Evolutionary conservation across 805 yeast species (phyloP), one percentile per base, ranked within the genome.

Genomic region (Teunomyces kruisii): DNA sequence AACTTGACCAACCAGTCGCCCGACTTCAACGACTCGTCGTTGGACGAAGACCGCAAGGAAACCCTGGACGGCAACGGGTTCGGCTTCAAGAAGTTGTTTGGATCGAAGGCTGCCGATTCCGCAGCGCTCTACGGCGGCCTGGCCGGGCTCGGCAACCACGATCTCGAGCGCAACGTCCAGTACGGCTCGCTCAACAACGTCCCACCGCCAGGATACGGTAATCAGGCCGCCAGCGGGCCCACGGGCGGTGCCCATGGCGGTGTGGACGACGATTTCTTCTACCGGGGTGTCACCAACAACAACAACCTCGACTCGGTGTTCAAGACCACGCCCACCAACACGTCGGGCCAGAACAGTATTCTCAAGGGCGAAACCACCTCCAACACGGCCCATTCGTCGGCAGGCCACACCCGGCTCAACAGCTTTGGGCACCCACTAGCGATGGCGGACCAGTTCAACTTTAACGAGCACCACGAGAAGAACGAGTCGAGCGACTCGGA

Each of bases 231-330:
- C 22, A 19, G 22, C 6, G 22, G 22, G 6, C 22, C 22, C 6
- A 19, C 22, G 6, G 22, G 22, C 3, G 22, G 22, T 6, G 3
- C 22, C 3, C 22, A 19, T 43, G 38, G 49, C 29, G 50, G 46
- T 32, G 50, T 49, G 15, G 52, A 53, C 37, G 65, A 61, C 16
- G 77, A 68, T 45, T 72, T 67, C 44, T 68, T 57, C 42, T 72
- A 72, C 53, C 64, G 77, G 39, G 77, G 77, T 6, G 74, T 72
- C 16, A 61, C 74, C 40, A 70, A 69, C 51, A 64, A 58, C 46
- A 72, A 70, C 49, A 72, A 72, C 50, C 59, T 72, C 28, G 76
- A 70, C 42, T 62, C 74, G 1, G 63, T 72, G 9, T 72, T 72
- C 59, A 19, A 48, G n/a, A 27, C 40, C 17, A 35, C 38, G 4